These are phyloP conservation scores for Forsythia suspensa DNA, from an alignment of 257 asterid genomes.

Conservation along the genomic window DNA sequence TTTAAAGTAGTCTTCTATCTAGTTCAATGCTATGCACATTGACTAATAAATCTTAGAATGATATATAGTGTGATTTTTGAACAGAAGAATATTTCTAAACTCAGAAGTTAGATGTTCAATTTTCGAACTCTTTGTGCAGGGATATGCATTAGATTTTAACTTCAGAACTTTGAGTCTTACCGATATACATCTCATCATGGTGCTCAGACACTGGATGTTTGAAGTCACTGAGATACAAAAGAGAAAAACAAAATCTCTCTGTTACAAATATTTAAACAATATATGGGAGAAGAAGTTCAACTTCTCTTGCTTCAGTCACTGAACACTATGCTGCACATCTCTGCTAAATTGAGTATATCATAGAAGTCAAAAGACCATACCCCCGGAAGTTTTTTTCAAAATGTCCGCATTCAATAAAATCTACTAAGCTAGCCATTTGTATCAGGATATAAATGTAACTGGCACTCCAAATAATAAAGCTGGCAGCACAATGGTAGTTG, in stretches of 20 bases:
- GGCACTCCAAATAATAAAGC: background rate
- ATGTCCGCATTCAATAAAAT: background rate
- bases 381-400: background rate
- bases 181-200: slow-evolving; percentile 60
- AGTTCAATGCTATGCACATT: background rate
- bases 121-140: background rate
- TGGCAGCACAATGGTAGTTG: background rate
- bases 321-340: background rate
- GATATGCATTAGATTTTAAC: background rate
- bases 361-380: background rate
- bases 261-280: background rate
- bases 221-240: slow-evolving; percentile 40
- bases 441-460: background rate
- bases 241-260: background rate
- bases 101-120: background rate
- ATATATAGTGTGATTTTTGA: background rate
- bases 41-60: background rate
- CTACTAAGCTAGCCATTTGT: background rate
- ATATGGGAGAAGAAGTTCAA: background rate
- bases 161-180: slow-evolving; percentile 31
- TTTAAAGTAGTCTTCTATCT: background rate
- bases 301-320: background rate
- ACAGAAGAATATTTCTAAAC: background rate
- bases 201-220: slow-evolving; percentile 36
- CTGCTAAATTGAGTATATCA: background rate